These are phyloP conservation scores for Cladosporium sphaerospermum DNA, from an alignment of 2,329 filamentous ascomycete species.

Conservation along the genomic window DNA sequence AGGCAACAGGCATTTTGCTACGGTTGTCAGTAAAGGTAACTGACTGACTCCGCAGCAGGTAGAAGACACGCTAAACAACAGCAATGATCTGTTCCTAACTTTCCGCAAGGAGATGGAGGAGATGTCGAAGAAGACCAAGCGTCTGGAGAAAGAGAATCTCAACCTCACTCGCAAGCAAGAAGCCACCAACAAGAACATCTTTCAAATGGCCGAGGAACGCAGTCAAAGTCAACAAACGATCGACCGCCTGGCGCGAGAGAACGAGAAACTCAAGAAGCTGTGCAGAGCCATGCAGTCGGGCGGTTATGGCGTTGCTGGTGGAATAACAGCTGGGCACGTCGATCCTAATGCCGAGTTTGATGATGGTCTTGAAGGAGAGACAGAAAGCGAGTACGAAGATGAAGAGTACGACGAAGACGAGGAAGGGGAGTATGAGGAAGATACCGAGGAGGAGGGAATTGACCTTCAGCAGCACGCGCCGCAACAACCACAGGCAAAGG, in stretches of 20 bases:
- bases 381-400: conserved; percentile 61
- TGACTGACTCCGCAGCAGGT: conserved; percentile 61
- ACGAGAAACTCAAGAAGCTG: conserved; percentile 85
- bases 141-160: conserved; percentile 93
- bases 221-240: conserved; percentile 67
- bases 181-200: conserved; percentile 85
- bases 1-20: conserved; percentile 8
- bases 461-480: conserved; percentile 17
- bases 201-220: conserved; percentile 94
- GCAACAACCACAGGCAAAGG: conserved; percentile 15
- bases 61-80: conserved; percentile 97
- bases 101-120: conserved; percentile 99
- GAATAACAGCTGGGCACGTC: conserved; percentile 8
- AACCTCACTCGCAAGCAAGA: conserved; percentile 88
- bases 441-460: conserved; percentile 49
- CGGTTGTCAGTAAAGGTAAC: conserved; percentile 20
- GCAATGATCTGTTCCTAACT: conserved; percentile 92
- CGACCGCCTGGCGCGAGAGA: conserved; percentile 75
- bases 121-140: conserved; percentile 98
- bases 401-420: conserved; percentile 51
- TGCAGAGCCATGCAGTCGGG: conserved; percentile 96
- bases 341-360: conserved; percentile 23
- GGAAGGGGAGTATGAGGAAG: conserved; percentile 59
- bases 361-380: conserved; percentile 40
- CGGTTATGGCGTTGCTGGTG: conserved; percentile 56